These are phyloP conservation scores for Babesia ovis DNA, from an alignment of 169 alveolate genomes.

Conservation along the genomic window DNA sequence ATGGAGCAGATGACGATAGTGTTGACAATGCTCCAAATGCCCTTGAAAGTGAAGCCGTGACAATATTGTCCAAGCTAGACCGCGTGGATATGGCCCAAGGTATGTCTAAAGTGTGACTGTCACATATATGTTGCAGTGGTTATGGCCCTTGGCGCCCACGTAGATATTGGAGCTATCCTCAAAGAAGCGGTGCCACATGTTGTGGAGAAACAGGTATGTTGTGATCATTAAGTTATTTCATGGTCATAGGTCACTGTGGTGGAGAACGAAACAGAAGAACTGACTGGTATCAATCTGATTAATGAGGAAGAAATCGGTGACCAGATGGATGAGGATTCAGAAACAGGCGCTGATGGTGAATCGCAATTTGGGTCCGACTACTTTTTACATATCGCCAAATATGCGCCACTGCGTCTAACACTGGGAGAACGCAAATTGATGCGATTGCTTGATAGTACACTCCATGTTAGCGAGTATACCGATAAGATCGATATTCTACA, in stretches of 20 bases:
- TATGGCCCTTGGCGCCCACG: slow-evolving; percentile 19
- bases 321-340: slow-evolving; percentile 3
- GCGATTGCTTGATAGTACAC: slow-evolving; percentile 85
- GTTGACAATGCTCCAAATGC: neutral
- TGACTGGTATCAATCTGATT: slow-evolving; percentile 49
- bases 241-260: slow-evolving; percentile 11
- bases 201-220: slow-evolving; percentile 35
- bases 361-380: slow-evolving; percentile 19
- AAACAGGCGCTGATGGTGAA: slow-evolving; percentile 12
- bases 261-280: slow-evolving; percentile 17
- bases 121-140: slow-evolving; percentile 15
- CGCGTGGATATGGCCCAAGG: slow-evolving; percentile 42
- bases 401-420: slow-evolving; percentile 54
- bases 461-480: slow-evolving; percentile 88
- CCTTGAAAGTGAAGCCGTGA: slow-evolving; percentile 8
- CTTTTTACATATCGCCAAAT: slow-evolving; percentile 45
- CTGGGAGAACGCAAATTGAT: slow-evolving; percentile 79
- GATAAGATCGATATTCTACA: slow-evolving; percentile 83
- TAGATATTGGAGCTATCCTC: slow-evolving; percentile 25
- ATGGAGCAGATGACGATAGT: neutral
- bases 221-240: neutral
- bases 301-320: neutral
- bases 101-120: neutral
- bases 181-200: slow-evolving; percentile 41
- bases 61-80: slow-evolving; percentile 27